phyloP scores from a whole-genome alignment of 2,329 filamentous ascomycete genomes.

The Pseudogymnoascus sp. region DNA sequence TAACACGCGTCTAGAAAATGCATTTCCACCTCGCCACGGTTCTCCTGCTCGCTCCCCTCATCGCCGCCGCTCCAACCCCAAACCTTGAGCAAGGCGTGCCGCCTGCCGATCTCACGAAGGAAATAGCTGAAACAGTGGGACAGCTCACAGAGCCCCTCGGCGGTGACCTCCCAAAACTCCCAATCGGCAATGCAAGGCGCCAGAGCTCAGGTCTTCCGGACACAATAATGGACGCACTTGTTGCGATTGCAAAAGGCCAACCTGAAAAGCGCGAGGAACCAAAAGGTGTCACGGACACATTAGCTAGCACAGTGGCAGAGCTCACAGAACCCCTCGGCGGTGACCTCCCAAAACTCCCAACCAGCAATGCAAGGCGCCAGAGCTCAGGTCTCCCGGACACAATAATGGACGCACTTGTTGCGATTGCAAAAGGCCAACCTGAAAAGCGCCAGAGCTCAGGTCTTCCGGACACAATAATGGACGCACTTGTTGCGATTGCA shows the following conservation, averaged over 20 bases:
- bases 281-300: neutral
- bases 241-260: too few species aligned
- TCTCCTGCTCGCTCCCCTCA: neutral
- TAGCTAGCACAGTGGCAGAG: neutral
- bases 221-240: neutral
- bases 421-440: too few species aligned
- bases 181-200: neutral
- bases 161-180: neutral
- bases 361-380: neutral
- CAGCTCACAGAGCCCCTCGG: neutral
- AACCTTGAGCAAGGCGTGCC: neutral
- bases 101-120: neutral
- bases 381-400: too few species aligned
- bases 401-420: too few species aligned
- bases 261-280: neutral
- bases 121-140: neutral
- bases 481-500: too few species aligned
- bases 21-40: neutral
- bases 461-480: neutral
- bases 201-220: neutral
- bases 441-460: too few species aligned
- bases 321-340: neutral
- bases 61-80: neutral
- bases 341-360: neutral
- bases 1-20: constrained; percentile 5